Base-by-base conservation (phyloP, 352 stramenopile genomes). In the Stramenopiles sp. region DNA sequence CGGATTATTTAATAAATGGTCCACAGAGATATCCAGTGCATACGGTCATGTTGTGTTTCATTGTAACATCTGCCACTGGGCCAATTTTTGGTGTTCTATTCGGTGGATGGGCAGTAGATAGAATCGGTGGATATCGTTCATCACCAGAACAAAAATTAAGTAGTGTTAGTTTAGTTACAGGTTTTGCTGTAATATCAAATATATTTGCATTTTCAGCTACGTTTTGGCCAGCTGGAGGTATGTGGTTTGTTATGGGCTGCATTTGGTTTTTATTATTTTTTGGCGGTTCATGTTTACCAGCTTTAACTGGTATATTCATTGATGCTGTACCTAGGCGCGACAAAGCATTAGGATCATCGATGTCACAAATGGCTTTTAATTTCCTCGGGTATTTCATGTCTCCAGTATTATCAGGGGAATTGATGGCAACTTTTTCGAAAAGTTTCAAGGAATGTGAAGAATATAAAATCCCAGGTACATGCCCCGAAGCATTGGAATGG, bases 251-350 rank as follows among this genome's bases (percentile, higher is more conserved):
- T 7, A 85, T 88, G 0, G 84, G 82, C 0, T 91, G 90, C 78
- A 84, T 93, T 23, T 93, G 88, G 88, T 81, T 91, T 32, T 63
- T 93, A 73, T 83, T 93, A 13, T 93, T 92, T 82, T 93, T 93
- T 65, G 87, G 88, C 7, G 88, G 88, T 6, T 89, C 87, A 0
- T 90, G 92, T 78, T 78, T 93, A 1, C 88, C 88, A 31, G 88
- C 88, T 73, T 93, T 87, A 78, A 92, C 88, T 27, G 88, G 87
- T 31, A 93, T 93, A 82, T 92, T 92, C 79, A 91, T 93, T 79
- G 91, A 87, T 32, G 87, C 89, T 20, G 87, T 90, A n/a, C 87
- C 88, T 0, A 83, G 87, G 29, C 86, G 89, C 80, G 87, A 91
- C 38, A 87, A 88, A 13, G 87, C 88, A 30, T 83, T 93, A 0